Base-by-base conservation (phyloP, 2,329 filamentous ascomycete species). In the Kalaharituber pfeilii region DNA sequence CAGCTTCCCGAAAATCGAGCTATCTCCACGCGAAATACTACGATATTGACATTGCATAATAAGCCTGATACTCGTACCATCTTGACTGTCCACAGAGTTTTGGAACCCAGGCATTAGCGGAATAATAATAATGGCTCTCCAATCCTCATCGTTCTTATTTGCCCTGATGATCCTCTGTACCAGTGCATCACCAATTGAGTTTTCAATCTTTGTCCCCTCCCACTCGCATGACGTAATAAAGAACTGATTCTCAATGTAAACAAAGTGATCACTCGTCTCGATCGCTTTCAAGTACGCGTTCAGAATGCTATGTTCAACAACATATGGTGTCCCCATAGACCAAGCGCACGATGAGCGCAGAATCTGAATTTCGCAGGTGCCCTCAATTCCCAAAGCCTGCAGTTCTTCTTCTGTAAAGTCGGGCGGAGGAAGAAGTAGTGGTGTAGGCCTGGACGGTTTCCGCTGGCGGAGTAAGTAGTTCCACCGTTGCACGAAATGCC, bases 181-280 rank as follows among this genome's bases (percentile, higher is more conserved):
- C 28, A 98, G 73, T 2, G 91, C 89, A 69, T 96, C 89, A 51
- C 89, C 89, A 62, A 98, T 95, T 60, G 82, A 80, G 68, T 98
- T 98, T 67, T 86, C 78, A 59, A 98, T 91, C 66, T 81, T 86
- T 11, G 83, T 85, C 52, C 84, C 84, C 62, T 94, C 80, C 4
- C 88, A 87, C 64, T 91, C 84, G 51, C 85, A 91, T 61, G 86
- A 94, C 30, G 86, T 93, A 67, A 98, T 84, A 71, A 94, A 98
- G 70, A 96, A 98, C 66, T 98, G 91, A 66, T 98, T 98, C 67
- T 98, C 91, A 61, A 96, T 94, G 69, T 98, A 96, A 51, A 96
- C 86, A 64, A 95, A 94, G 67, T 96, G 91, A 49, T 98, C 86
- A 1, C 87, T 95, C 60, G 89, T 83, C 60, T 91, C 82, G 62